Percentiles rank a stretch among this genome's conserved stretches.
Conservation (phyloP, 805 yeast species). For the Kluyveromyces wickerhamii region DNA sequence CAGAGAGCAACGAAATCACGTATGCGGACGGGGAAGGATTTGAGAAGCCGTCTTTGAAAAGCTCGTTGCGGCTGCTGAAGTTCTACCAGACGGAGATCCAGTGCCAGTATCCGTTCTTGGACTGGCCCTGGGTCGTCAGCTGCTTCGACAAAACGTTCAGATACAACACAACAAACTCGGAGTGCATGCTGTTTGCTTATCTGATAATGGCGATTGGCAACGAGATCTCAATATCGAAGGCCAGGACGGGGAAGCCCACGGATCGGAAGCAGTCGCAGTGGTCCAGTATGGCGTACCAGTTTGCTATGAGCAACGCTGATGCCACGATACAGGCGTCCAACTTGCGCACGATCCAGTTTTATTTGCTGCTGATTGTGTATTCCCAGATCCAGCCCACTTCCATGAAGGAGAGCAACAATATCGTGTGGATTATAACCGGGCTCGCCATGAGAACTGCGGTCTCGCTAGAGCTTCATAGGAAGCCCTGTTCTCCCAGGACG, state of each 20-base stretch:
- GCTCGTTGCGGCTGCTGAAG: constrained; percentile 13
- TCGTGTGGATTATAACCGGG: constrained; percentile 6
- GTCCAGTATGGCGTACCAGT: constrained; percentile 22
- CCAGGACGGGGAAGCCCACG: constrained; percentile 1
- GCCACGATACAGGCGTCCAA: constrained; percentile 17
- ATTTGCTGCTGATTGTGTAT: constrained; percentile 19
- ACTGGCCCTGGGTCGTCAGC: constrained; percentile 20
- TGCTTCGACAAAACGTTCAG: constrained; percentile 16
- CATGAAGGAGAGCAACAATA: constrained; percentile 6
- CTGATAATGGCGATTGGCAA: constrained; percentile 29
- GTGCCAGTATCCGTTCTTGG: constrained; percentile 30
- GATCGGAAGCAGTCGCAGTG: constrained; percentile 10
- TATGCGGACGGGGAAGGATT: constrained; percentile 24
- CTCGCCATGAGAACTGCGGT: constrained; percentile 23
- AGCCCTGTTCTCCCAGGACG: constrained; percentile 14
- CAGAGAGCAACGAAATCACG: constrained; percentile 12
- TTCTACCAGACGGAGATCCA: constrained; percentile 26
- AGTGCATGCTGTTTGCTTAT: constrained; percentile 21
- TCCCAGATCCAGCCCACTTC: constrained; percentile 31
- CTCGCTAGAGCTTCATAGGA: constrained; percentile 27
- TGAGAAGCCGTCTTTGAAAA: constrained; percentile 14
- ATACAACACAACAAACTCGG: constrained; percentile 9
- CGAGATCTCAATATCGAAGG: constrained; percentile 12
- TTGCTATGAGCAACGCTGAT: constrained; percentile 22
- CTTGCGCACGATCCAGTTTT: constrained; percentile 28